Base-by-base conservation (phyloP, 345 rosid species). In the Streptanthus diversifolius region DNA sequence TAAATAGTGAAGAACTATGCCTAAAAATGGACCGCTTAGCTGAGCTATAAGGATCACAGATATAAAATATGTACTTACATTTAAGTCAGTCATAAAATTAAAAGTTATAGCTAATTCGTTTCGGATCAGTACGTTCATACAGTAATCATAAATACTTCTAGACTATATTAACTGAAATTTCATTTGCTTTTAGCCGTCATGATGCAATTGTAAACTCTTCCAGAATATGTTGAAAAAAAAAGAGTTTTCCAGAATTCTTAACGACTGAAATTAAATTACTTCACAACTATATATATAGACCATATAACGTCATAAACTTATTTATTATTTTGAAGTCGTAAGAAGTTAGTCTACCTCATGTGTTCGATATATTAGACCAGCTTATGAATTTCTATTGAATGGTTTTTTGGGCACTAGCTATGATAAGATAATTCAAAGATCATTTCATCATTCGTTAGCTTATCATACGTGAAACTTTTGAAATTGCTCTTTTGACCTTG, bases 401-500 rank as follows among this genome's bases (percentile, higher is more conserved):
- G 49, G 7, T 9, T 67, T 40, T 54, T 15, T n/a, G 10, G 59
- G 37, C 12, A n/a, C 59, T 15, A 54, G 59, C 59, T 39, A 13
- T 18, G 72, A 54, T 53, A 25, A 22, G 59, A 51, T 22, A 22
- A 35, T 66, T 66, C 59, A 66, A 66, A 13, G 15, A 49, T 66
- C 37, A 10, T 66, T 68, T 40, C 63, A 56, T 55, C 33, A 43
- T 68, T 43, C 44, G 32, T 43, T 68, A 43, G 55, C 64, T 56
- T 68, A 68, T 52, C 51, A 52, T 56, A 21, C 21, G 41, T 33
- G 64, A 12, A 19, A 55, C 5, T 54, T 54, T 14, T 27, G 12
- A 27, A 53, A 25, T n/a, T 53, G 59, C 58, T 15, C 25, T 21
- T 55, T 25, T 68, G 54, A 55, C 72, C 39, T 55, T 40, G 13